These are phyloP conservation scores for Artemisia tridentata DNA, from an alignment of 129 eudicot species.

Conservation along the genomic window DNA sequence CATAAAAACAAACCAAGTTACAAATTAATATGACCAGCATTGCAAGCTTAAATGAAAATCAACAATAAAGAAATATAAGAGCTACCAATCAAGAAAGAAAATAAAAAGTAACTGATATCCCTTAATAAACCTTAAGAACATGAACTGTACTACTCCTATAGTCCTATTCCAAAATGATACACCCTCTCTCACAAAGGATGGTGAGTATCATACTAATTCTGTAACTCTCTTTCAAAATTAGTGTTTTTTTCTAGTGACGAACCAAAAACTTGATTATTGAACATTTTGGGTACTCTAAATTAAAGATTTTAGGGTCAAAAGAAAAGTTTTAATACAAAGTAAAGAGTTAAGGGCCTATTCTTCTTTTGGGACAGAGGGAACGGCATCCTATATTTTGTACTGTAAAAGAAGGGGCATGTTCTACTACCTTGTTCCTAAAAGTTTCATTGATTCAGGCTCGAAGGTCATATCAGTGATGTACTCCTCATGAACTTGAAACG, in stretches of 20 bases:
- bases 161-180: not conserved
- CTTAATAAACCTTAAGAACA: not conserved
- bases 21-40: slow-evolving; percentile 9
- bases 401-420: not conserved
- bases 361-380: slow-evolving; percentile 10
- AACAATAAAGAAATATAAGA: not conserved
- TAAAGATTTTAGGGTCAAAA: not conserved
- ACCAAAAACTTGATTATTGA: not conserved
- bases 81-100: not conserved
- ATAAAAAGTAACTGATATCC: not conserved
- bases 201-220: not conserved
- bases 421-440: slow-evolving; percentile 77
- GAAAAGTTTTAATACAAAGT: not conserved
- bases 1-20: slow-evolving; percentile 7
- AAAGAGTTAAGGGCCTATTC: not conserved
- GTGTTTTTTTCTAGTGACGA: not conserved
- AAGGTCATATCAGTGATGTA: slow-evolving; percentile 92
- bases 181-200: not conserved
- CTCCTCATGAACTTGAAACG: slow-evolving; percentile 82
- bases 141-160: not conserved
- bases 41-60: not conserved
- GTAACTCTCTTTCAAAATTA: no score
- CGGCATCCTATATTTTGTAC: not conserved
- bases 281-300: not conserved
- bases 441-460: slow-evolving; percentile 85